These are phyloP conservation scores for Nicotiana obtusifolia DNA, from an alignment of 257 asterid genomes.

Conservation along the genomic window DNA sequence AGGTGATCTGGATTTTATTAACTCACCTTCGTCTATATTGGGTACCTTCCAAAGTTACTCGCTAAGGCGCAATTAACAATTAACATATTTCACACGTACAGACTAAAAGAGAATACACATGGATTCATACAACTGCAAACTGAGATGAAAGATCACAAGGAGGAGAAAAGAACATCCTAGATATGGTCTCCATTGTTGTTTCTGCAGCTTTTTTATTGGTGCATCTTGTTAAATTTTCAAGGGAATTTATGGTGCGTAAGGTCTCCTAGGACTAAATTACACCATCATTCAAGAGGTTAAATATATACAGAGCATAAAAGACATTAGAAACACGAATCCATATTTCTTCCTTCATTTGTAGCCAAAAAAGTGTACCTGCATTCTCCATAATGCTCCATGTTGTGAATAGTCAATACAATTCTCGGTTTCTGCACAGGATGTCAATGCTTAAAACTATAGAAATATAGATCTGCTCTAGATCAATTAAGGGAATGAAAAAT, in stretches of 20 bases:
- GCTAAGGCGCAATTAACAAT: neutral
- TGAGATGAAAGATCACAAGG: neutral
- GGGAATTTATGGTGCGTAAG: neutral
- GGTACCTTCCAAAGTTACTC: conserved; percentile 3
- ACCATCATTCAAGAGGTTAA: neutral
- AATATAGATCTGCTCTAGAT: neutral
- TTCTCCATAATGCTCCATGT: conserved; percentile 95
- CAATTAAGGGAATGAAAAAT: neutral
- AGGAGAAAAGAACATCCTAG: neutral
- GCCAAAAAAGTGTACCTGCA: conserved; percentile 48
- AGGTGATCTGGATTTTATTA: neutral
- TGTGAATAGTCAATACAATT: conserved; percentile 78
- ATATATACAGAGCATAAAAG: neutral
- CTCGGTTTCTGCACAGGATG: conserved; percentile 58
- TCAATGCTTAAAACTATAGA: neutral
- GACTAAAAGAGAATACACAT: neutral
- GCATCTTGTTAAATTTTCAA: neutral
- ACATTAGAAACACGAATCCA: neutral
- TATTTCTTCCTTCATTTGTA: neutral
- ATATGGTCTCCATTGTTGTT: neutral
- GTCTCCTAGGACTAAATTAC: conserved; percentile 2
- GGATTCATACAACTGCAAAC: neutral
- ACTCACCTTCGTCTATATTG: neutral
- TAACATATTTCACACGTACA: neutral
- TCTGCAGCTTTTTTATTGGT: neutral